Percentiles rank a stretch among this genome's conserved stretches.
phyloP scores from a whole-genome alignment of 768 basidiomycete species.

The Pseudohyphozyma bogoriensis region DNA sequence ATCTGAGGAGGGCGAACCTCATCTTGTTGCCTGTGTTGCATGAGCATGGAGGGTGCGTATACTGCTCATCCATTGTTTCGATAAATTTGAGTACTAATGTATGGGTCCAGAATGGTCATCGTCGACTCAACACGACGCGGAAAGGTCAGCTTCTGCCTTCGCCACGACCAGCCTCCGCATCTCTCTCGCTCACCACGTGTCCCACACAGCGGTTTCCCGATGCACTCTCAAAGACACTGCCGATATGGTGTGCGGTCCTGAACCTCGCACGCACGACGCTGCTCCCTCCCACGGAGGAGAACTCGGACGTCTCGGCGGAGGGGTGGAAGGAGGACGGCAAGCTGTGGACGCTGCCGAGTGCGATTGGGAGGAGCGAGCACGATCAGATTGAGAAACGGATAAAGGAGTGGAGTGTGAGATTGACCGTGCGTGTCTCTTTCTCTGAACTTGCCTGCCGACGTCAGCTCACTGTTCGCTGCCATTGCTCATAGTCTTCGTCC shows the following conservation, averaged over 20 bases:
- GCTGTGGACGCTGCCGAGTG: constrained; percentile 12
- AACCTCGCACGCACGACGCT: constrained; percentile 44
- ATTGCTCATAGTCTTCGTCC: constrained; percentile 51
- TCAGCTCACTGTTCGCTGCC: no score
- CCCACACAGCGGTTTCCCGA: constrained; percentile 64
- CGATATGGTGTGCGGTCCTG: constrained; percentile 86
- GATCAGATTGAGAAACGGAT: constrained; percentile 59
- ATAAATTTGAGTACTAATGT: no score
- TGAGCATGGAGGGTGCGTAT: constrained; percentile 50
- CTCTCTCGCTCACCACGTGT: background rate
- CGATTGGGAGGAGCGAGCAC: constrained; percentile 54
- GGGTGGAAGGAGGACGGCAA: constrained; percentile 28
- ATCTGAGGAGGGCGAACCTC: constrained; percentile 80
- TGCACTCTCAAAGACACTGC: constrained; percentile 82
- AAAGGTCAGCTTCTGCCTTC: constrained; percentile 42
- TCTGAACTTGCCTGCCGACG: background rate
- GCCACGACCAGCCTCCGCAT: background rate
- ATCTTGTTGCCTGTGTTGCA: constrained; percentile 56
- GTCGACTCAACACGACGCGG: constrained; percentile 90
- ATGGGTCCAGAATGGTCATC: constrained; percentile 57
- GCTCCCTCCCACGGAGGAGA: constrained; percentile 4
- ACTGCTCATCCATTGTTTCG: background rate
- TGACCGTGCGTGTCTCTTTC: constrained; percentile 47
- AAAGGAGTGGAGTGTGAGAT: constrained; percentile 56
- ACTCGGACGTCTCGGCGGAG: constrained; percentile 45